These are phyloP conservation scores for Cercospora zeina DNA, from an alignment of 2,329 filamentous ascomycete species.

Conservation along the genomic window DNA sequence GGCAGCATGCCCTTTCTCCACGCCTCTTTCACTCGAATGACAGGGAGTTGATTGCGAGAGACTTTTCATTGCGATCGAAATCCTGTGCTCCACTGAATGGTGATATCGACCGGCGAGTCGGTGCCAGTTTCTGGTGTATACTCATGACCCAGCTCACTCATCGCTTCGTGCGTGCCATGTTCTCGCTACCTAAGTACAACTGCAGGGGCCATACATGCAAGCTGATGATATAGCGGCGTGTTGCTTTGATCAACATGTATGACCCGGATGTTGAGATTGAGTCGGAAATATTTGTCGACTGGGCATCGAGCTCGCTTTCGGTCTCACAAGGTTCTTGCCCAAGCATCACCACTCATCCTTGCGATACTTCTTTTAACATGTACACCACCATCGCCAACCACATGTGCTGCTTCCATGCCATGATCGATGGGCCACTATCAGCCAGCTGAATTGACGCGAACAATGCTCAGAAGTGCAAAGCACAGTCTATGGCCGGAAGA, in stretches of 20 bases:
- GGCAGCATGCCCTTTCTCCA: no score
- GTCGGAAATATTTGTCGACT: not conserved
- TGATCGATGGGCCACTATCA: not conserved
- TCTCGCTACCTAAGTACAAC: not conserved
- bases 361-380: not conserved
- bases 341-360: conserved; percentile 1
- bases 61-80: no score
- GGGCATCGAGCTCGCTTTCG: conserved; percentile 2
- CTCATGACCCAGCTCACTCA: not conserved
- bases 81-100: not conserved
- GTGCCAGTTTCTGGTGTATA: not conserved
- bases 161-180: not conserved
- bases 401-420: not conserved
- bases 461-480: not conserved
- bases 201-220: no score
- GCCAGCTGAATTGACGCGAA: not conserved
- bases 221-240: not conserved
- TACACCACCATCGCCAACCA: not conserved
- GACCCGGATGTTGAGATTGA: not conserved
- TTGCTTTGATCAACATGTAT: not conserved
- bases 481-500: not conserved
- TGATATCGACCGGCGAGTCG: not conserved
- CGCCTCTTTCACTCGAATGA: no score
- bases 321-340: conserved; percentile 1
- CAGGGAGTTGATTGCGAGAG: no score